These are phyloP conservation scores for Wickerhamomyces sp. DNA, from an alignment of 1,139 yeast species.

Conservation along the genomic window DNA sequence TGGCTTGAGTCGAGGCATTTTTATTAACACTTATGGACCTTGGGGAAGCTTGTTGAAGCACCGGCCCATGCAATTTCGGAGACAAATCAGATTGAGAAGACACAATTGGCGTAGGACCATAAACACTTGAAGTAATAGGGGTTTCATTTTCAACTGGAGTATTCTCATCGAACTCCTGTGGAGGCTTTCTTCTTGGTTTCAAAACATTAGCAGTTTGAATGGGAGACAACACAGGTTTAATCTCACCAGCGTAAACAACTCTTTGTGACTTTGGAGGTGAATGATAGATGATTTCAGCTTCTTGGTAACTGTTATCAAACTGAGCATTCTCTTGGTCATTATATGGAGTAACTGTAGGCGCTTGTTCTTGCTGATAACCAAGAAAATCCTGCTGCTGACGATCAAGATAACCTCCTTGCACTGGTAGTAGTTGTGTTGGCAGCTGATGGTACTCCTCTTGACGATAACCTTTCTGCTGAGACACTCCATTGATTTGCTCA, in stretches of 20 bases:
- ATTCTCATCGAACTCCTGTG: neutral
- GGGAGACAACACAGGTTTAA: constrained; percentile 4
- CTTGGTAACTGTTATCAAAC: neutral
- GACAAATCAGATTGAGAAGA: too few relatives aligned
- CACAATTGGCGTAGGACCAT: constrained; percentile 15
- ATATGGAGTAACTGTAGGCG: neutral
- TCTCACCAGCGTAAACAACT: neutral
- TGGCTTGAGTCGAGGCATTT: too few relatives aligned
- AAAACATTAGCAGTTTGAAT: constrained; percentile 1
- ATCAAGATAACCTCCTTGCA: neutral
- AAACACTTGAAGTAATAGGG: constrained; percentile 16
- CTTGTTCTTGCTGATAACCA: neutral
- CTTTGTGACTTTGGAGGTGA: neutral
- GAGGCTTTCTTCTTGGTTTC: constrained; percentile 10
- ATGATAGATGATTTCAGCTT: neutral
- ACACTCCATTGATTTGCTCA: neutral
- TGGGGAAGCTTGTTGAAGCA: constrained; percentile 1
- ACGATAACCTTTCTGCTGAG: neutral
- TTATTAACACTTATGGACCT: constrained; percentile 1
- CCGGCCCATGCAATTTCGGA: constrained; percentile 2
- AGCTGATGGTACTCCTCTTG: neutral
- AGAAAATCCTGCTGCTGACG: too few relatives aligned
- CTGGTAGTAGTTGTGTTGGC: neutral
- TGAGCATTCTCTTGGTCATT: neutral
- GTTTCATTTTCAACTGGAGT: constrained; percentile 1